Base-by-base conservation (phyloP, 2,329 filamentous ascomycete species). In the Meredithiella fracta region DNA sequence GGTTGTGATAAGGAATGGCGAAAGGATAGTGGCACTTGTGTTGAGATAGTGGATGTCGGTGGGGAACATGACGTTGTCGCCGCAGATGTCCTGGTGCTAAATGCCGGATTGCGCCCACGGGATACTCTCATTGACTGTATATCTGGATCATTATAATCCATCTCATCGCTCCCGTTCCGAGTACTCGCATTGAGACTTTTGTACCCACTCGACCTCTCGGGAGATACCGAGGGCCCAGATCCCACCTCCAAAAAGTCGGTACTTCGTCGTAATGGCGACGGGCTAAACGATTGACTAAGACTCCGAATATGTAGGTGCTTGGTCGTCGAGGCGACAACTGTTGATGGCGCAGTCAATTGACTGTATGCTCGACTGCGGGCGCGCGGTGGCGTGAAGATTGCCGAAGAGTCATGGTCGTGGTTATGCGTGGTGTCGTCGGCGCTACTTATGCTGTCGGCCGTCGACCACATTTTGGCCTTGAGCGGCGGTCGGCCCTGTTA, bases 371-470 rank as follows among this genome's bases (percentile, higher is more conserved):
- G 51, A 31, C 20, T 58, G n/a, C 56, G 56, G 42, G 26, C 40
- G 25, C 47, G 47, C 25, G 42, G 51, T 17, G 56, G 56, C n/a
- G 56, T 58, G 26, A 58, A 58, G 7, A 58, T 58, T 7, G 53
- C 49, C 8, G 44, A 49, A 26, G 51, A 20, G 14, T 23, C 47
- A 17, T 58, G 42, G 34, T 54, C 34, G 14, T 23, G 55, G 17
- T 58, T 44, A 40, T 54, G 25, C 15, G 31, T 40, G 17, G 47
- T 54, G 22, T 29, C 29, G 11, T 49, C 56, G 25, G 37, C 37
- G 47, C 56, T 58, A 17, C 37, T 57, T 22, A 47, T 54, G 51
- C 34, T 54, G 34, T 42, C 52, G n/a, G 51, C 25, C 20, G 38
- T 15, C 9, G 55, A 57, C 56, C 56, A 58, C 56, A 58, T 58